phyloP scores from a whole-genome alignment of 208 protist species.

The Tritrichomonas musculus region DNA sequence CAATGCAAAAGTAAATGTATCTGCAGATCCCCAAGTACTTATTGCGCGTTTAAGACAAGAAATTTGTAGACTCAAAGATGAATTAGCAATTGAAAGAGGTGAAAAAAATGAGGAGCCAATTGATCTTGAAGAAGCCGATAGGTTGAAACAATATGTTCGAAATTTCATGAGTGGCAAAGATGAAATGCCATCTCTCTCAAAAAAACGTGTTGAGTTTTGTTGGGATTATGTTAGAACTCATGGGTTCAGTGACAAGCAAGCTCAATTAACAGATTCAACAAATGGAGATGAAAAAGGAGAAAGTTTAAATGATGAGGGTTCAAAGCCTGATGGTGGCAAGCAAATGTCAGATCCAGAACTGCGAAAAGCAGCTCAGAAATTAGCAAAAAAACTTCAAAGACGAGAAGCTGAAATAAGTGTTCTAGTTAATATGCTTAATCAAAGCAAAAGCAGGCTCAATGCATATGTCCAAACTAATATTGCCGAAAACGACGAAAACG shows the following conservation, averaged over 20 bases:
- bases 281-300: background rate
- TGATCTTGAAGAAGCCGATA: background rate
- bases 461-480: background rate
- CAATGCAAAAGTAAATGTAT: background rate
- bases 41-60: background rate
- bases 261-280: background rate
- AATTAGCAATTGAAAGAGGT: background rate
- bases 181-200: background rate
- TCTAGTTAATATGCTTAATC: constrained; percentile 2
- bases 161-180: background rate
- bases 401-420: background rate
- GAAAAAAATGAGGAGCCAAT: constrained; percentile 20
- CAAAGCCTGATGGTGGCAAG: background rate
- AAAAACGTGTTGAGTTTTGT: background rate
- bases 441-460: background rate
- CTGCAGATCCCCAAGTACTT: background rate
- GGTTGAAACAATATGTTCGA: background rate
- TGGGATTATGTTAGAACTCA: background rate
- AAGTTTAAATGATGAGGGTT: background rate
- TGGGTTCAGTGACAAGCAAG: background rate
- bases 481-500: background rate
- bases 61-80: background rate
- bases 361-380: background rate
- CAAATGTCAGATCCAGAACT: background rate
- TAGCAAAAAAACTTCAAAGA: background rate